A percentile compares a stretch with the other conserved stretches of the same genome.
Conservation (phyloP, 805 yeast genomes). For the Cyberlindnera bimundalis region DNA sequence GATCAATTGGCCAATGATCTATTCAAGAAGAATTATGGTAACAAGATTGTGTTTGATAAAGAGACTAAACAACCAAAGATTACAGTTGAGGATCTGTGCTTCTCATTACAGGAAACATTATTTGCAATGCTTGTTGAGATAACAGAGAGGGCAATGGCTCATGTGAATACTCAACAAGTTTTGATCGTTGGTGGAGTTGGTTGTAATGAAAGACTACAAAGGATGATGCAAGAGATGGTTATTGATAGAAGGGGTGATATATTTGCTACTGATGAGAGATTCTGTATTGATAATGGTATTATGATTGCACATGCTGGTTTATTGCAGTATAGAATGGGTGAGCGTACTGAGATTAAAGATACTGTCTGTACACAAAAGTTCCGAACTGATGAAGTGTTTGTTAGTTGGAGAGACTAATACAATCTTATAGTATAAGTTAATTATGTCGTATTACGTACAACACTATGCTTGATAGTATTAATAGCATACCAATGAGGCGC, state of each 20-base stretch:
- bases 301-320: slow-evolving; percentile 99
- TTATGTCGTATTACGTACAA: too few species aligned
- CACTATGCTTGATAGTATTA: too few species aligned
- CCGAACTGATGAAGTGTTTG: slow-evolving; percentile 90
- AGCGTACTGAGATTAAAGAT: slow-evolving; percentile 49
- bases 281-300: slow-evolving; percentile 96
- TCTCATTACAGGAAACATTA: slow-evolving; percentile 85
- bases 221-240: slow-evolving; percentile 97
- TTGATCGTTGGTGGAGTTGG: slow-evolving; percentile 99
- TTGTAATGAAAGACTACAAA: slow-evolving; percentile 83
- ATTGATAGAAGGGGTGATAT: slow-evolving; percentile 83
- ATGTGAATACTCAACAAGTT: slow-evolving; percentile 84
- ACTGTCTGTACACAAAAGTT: slow-evolving; percentile 92
- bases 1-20: slow-evolving; percentile 77
- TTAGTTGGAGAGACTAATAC: slow-evolving; percentile 81
- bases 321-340: slow-evolving; percentile 80
- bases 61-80: slow-evolving; percentile 44
- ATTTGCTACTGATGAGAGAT: slow-evolving; percentile 93
- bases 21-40: slow-evolving; percentile 41
- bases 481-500: too few species aligned
- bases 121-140: slow-evolving; percentile 97
- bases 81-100: slow-evolving; percentile 86
- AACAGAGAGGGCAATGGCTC: slow-evolving; percentile 98
- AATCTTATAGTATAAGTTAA: too few species aligned
- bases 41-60: slow-evolving; percentile 35